Evolutionary conservation across 2,329 filamentous ascomycete genomes (phyloP), one percentile per base, ranked within the genome.

Genomic region (Ceratocystis variospora): DNA sequence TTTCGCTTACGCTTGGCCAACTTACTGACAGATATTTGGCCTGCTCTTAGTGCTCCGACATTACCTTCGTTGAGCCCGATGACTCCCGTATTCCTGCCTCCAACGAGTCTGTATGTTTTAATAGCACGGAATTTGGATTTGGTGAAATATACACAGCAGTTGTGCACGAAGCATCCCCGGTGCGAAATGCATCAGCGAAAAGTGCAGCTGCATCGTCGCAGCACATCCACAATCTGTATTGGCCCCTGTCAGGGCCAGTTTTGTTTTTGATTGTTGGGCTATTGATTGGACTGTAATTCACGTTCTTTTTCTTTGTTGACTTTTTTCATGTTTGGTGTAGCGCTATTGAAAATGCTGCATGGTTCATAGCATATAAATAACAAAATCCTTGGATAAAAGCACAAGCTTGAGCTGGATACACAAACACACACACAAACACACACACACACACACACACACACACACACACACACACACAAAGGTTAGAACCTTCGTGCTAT

Each of bases 41-140:
- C 10, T 5, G 28, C 7, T 59, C 31, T 28, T 57, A 93, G 89
- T 95, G 90, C 73, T 89, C 90, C 69, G 90, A 95, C 72, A 90
- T 95, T 70, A 90, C 85, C n/a, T 90, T 95, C 70, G 68, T 69
- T 61, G 68, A 70, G 19, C 66, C 66, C n/a, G 66, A 61, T 31
- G 87, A 86, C 53, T 84, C 87, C 57, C 74, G 75, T 41, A 83
- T 91, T 17, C 78, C 78, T 2, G 57, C 65, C 17, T 45, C 65
- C 19, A 70, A 70, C 63, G 50, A 66, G 64, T 79, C 82, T 15
- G 92, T 92, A 75, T 95, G 90, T 79, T 88, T 86, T 77, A 95
- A 95, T 77, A 87, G 83, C 68, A 66, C 81, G 37, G 77, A 86
- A 68, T 83, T 92, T 70, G 79, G 79, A 67, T 89, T 90, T 77